Base-by-base conservation (phyloP, 306 rosid species). In the Hylodesmum podocarpum region DNA sequence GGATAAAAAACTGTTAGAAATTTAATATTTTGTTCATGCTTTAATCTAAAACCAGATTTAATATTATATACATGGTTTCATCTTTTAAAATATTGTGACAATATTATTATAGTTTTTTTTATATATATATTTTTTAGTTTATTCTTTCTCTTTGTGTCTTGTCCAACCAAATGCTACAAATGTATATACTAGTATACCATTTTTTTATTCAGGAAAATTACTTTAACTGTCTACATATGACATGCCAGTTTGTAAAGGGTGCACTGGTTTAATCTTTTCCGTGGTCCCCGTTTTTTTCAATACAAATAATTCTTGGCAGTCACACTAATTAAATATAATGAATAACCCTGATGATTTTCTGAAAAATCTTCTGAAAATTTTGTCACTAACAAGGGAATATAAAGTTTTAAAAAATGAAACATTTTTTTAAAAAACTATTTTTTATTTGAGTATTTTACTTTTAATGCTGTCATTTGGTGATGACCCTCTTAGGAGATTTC, bases 201-300 rank as follows among this genome's bases (percentile, higher is more conserved):
- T 22, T 10, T 10, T 53, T 11, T 10, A 25, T 53, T 44, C n/a
- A 11, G 29, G 19, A 10, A 53, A 22, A 21, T 53, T 22, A 53
- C 14, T 7, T 16, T 8, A 31, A 51, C 11, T 36, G 11, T 4
- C 39, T 68, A 4, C 54, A 21, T 10, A 15, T 22, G 43, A 16
- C n/a, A 14, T 57, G 76, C 77, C 80, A 68, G 49, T 46, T 19
- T 66, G 84, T 74, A 80, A 73, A 66, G 70, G 21, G 12, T 18
- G 61, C 47, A 19, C 6, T 46, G 8, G 7, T 39, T 16, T 58
- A 33, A 36, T 24, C 4, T 15, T 61, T 61, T 58, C 69, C 11
- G 1, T 25, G 19, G 57, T 29, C 40, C 24, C 27, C 4, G n/a
- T 51, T 51, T 55, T 36, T 15, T 22, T 51, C 31, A 31, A 28